phyloP scores from a whole-genome alignment of 192 early-diverging fungal species.

The Mortierella antarctica region DNA sequence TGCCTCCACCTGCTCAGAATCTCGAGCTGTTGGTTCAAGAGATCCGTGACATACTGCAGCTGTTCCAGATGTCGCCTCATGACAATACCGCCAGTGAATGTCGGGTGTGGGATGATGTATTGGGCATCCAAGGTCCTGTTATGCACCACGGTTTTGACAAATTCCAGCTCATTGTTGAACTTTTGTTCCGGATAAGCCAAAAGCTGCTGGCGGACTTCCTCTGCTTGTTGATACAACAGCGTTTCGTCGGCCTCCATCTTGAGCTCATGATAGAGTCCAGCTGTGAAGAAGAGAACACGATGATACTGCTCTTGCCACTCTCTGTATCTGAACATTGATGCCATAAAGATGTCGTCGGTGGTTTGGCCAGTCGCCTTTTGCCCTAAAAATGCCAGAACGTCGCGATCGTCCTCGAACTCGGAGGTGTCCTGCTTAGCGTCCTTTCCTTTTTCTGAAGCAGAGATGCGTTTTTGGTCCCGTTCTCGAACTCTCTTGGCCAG shows the following conservation, averaged over 20 bases:
- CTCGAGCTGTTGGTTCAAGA: constrained; percentile 47
- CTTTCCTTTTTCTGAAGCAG: background rate
- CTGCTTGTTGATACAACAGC: constrained; percentile 49
- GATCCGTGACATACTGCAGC: constrained; percentile 17
- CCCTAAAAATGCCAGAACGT: background rate
- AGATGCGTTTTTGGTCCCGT: background rate
- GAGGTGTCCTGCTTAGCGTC: constrained; percentile 16
- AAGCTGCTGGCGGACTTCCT: constrained; percentile 46
- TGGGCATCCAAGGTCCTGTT: background rate
- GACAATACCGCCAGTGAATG: constrained; percentile 30
- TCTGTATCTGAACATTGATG: constrained; percentile 30
- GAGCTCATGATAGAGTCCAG: constrained; percentile 63
- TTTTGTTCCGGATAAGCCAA: constrained; percentile 29
- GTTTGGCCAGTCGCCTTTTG: constrained; percentile 9
- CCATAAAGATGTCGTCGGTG: constrained; percentile 13
- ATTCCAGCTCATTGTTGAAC: constrained; percentile 18
- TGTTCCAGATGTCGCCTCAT: constrained; percentile 36
- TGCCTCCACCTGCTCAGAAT: constrained; percentile 48
- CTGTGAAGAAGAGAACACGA: constrained; percentile 68
- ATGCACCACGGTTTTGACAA: background rate
- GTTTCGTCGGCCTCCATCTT: constrained; percentile 59
- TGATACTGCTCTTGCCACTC: constrained; percentile 65
- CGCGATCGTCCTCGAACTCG: constrained; percentile 33
- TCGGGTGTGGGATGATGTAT: constrained; percentile 1
- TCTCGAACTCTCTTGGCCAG: background rate